Conservation (phyloP, 192 early-diverging fungal species). For the Backusella luteola region DNA sequence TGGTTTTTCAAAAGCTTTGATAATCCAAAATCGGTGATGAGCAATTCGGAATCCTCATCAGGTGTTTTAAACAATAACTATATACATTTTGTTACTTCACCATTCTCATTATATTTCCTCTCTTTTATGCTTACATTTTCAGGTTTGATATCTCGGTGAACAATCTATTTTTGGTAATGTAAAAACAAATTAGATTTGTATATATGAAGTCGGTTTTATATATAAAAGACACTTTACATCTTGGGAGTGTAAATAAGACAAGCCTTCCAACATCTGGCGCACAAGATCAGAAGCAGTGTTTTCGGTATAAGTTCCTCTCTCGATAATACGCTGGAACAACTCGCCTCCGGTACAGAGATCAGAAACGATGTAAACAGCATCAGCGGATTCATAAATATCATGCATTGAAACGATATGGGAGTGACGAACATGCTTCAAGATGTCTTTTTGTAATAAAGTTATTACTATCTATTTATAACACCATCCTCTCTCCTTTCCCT, state of each 20-base stretch:
- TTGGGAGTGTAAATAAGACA: slow-evolving; percentile 80
- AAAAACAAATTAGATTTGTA: background rate
- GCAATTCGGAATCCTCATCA: slow-evolving; percentile 45
- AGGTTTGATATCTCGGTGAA: slow-evolving; percentile 80
- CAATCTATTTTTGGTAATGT: slow-evolving; percentile 43
- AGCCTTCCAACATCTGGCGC: slow-evolving; percentile 66
- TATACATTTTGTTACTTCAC: background rate
- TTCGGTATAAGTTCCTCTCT: slow-evolving; percentile 72
- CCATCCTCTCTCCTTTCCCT: background rate
- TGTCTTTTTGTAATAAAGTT: slow-evolving; percentile 50
- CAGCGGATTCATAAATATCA: slow-evolving; percentile 64
- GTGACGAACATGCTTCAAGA: slow-evolving; percentile 80
- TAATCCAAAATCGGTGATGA: slow-evolving; percentile 78
- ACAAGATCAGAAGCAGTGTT: slow-evolving; percentile 69
- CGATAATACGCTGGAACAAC: slow-evolving; percentile 72
- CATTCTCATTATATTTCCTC: background rate
- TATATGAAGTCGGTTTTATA: background rate
- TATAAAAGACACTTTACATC: slow-evolving; percentile 33
- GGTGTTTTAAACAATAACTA: slow-evolving; percentile 45
- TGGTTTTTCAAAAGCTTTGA: slow-evolving; percentile 58
- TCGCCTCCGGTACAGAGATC: slow-evolving; percentile 77
- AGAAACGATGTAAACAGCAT: slow-evolving; percentile 67
- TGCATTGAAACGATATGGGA: slow-evolving; percentile 77
- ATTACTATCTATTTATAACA: slow-evolving; percentile 35
- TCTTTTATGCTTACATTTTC: slow-evolving; percentile 61